phyloP scores from a whole-genome alignment of 441 rosid species.

The Lepidium campestre region DNA sequence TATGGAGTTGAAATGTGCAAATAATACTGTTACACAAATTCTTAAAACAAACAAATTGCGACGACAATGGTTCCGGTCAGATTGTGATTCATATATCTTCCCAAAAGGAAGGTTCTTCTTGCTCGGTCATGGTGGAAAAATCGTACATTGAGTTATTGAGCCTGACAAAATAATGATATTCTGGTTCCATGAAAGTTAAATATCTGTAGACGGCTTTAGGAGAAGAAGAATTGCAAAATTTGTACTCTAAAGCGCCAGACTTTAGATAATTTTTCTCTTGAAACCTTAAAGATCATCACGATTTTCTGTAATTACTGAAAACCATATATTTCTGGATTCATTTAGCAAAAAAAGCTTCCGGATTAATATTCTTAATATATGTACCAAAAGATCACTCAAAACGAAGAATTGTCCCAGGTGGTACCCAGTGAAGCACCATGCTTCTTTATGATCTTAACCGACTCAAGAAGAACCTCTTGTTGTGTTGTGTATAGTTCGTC shows the following conservation, averaged over 20 bases:
- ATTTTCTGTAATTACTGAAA: not conserved
- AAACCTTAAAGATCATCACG: not conserved
- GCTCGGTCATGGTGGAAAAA: too few relatives aligned
- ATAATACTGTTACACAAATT: too few relatives aligned
- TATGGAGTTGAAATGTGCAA: too few relatives aligned
- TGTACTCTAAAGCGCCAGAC: too few relatives aligned
- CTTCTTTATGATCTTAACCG: slow-evolving; percentile 58
- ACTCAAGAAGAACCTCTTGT: slow-evolving; percentile 67
- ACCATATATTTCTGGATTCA: not conserved
- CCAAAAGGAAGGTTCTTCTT: too few relatives aligned
- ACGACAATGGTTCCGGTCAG: slow-evolving; percentile 19
- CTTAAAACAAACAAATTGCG: not conserved
- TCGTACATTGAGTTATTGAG: too few relatives aligned
- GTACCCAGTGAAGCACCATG: slow-evolving; percentile 67
- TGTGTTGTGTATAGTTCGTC: slow-evolving; percentile 56
- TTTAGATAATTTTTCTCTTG: not conserved
- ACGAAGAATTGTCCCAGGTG: slow-evolving; percentile 25
- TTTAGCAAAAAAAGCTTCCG: not conserved
- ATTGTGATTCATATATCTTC: too few relatives aligned
- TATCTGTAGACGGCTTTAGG: too few relatives aligned
- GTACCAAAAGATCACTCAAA: slow-evolving; percentile 9
- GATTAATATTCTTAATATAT: not conserved
- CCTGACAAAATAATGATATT: too few relatives aligned
- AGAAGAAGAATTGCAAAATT: too few relatives aligned
- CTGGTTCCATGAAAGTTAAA: too few relatives aligned